These are phyloP conservation scores for Lanmaoa pseudosensibilis DNA, from an alignment of 768 basidiomycete genomes.

Conservation along the genomic window DNA sequence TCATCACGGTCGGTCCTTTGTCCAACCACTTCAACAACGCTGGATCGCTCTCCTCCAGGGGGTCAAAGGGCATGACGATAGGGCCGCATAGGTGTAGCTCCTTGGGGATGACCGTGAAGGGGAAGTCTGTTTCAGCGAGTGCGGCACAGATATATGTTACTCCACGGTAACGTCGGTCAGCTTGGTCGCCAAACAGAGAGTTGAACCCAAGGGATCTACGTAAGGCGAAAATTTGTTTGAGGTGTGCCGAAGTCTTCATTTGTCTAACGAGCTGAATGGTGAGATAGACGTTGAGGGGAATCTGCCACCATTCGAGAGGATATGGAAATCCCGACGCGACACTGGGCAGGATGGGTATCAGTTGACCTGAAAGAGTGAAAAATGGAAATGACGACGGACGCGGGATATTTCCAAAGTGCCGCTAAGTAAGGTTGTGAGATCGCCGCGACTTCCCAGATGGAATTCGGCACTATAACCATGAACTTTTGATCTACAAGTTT, in stretches of 20 bases:
- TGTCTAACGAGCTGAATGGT: not conserved
- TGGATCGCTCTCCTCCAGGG: constrained; percentile 8
- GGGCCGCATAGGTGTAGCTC: constrained; percentile 11
- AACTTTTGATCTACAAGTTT: not conserved
- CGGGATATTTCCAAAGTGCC: constrained; percentile 7
- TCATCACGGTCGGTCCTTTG: constrained; percentile 10
- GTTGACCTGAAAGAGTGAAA: not conserved
- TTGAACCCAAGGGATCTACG: constrained; percentile 7
- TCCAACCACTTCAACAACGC: constrained; percentile 8
- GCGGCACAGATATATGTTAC: constrained; percentile 3
- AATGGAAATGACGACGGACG: not conserved
- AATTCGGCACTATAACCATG: constrained; percentile 2
- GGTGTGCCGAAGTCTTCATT: no score
- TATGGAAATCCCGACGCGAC: constrained; percentile 8
- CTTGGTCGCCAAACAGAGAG: not conserved
- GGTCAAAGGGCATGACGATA: constrained; percentile 4
- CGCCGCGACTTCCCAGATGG: not conserved
- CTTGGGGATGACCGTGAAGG: constrained; percentile 3
- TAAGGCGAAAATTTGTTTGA: not conserved
- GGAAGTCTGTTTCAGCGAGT: constrained; percentile 2
- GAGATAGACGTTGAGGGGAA: constrained; percentile 11
- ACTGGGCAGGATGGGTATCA: not conserved
- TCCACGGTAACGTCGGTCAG: not conserved
- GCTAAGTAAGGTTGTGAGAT: not conserved
- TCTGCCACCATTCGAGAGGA: constrained; percentile 18